Conservation (phyloP, 805 yeast genomes). For the Candida ortonii region DNA sequence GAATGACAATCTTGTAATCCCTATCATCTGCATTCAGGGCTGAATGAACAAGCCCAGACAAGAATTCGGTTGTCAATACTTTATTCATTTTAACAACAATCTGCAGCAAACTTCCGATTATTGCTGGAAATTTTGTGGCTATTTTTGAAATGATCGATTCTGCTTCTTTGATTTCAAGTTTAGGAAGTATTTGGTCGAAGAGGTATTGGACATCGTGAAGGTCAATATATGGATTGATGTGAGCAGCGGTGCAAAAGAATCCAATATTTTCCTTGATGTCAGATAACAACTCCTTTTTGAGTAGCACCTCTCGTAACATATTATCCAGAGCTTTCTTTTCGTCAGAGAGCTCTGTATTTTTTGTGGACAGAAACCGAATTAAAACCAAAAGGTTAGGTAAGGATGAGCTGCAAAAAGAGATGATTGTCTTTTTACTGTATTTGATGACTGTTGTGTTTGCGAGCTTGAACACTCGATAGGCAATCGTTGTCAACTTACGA, state of each 20-base stretch:
- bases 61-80: conserved; percentile 51
- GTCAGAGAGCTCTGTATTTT: neutral
- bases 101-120: conserved; percentile 43
- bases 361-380: conserved; percentile 1
- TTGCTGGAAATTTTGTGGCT: conserved; percentile 35
- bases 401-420: conserved; percentile 25
- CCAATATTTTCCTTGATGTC: conserved; percentile 32
- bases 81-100: conserved; percentile 50
- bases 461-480: conserved; percentile 20
- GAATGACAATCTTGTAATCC: conserved; percentile 44
- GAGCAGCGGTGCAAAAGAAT: conserved; percentile 28
- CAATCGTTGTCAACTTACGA: conserved; percentile 5
- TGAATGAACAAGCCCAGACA: conserved; percentile 38
- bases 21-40: conserved; percentile 23
- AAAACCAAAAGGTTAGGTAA: conserved; percentile 22
- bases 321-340: conserved; percentile 7
- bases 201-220: conserved; percentile 26
- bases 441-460: conserved; percentile 23
- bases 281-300: conserved; percentile 25
- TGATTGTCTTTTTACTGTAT: conserved; percentile 27
- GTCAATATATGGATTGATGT: conserved; percentile 13
- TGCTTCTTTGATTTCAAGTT: conserved; percentile 37
- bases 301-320: conserved; percentile 28
- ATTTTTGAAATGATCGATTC: conserved; percentile 50
- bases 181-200: conserved; percentile 31